Percentiles rank a stretch among this genome's conserved stretches.
These are phyloP conservation scores for Aspergillus puulaauensis DNA, from an alignment of 2,329 filamentous ascomycete species.

Conservation along the genomic window DNA sequence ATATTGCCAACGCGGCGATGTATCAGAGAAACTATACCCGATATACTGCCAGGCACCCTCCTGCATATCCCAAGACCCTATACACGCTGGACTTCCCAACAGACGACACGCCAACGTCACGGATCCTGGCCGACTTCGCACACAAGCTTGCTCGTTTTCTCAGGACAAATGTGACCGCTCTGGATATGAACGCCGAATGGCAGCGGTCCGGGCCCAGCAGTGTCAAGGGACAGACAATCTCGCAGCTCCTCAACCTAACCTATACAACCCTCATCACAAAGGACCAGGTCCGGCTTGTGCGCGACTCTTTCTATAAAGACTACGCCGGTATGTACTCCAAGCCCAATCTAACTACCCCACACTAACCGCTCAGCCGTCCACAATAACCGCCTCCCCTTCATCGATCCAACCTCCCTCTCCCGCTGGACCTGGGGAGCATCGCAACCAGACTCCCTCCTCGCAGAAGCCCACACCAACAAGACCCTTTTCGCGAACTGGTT, in stretches of 20 bases:
- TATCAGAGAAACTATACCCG: constrained; percentile 25
- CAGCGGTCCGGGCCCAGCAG: constrained; percentile 27
- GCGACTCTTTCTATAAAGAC: constrained; percentile 51
- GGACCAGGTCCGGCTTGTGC: constrained; percentile 47
- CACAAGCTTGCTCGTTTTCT: constrained; percentile 46
- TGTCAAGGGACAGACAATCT: constrained; percentile 30
- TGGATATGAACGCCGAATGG: constrained; percentile 20
- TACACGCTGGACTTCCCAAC: constrained; percentile 45
- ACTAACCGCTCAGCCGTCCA: constrained; percentile 26
- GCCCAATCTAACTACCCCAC: rapidly evolving
- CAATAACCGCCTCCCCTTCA: constrained; percentile 48
- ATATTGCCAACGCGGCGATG: constrained; percentile 43
- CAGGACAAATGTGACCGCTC: constrained; percentile 8
- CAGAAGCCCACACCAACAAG: constrained; percentile 51
- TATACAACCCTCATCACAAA: constrained; percentile 26
- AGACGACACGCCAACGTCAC: constrained; percentile 33
- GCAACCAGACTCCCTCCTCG: constrained; percentile 37
- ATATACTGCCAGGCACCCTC: constrained; percentile 9
- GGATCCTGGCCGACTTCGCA: constrained; percentile 44
- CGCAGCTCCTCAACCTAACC: constrained; percentile 22
- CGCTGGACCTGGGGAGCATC: constrained; percentile 51
- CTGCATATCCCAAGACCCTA: constrained; percentile 40
- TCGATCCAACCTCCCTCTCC: constrained; percentile 50
- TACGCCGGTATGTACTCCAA: constrained; percentile 37
- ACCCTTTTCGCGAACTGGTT: constrained; percentile 49